These are phyloP conservation scores for Vicia sativa DNA, from an alignment of 306 rosid species.

Conservation along the genomic window DNA sequence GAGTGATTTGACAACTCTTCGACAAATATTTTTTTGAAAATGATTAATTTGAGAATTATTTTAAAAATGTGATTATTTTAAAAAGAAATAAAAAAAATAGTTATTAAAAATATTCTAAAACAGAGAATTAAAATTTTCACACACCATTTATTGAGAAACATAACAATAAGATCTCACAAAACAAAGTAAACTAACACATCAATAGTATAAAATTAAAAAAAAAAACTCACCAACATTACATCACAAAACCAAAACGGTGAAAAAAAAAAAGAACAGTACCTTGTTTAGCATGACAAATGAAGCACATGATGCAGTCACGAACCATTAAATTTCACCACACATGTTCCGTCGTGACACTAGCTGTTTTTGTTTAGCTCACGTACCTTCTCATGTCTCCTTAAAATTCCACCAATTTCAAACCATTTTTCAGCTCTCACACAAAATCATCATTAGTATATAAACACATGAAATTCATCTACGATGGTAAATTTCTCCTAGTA, in stretches of 20 bases:
- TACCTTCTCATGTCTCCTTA: conserved; percentile 55
- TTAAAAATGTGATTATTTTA: too few relatives aligned
- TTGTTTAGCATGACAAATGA: conserved; percentile 31
- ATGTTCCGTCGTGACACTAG: conserved; percentile 32
- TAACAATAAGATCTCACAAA: too few relatives aligned
- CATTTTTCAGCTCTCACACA: conserved; percentile 7
- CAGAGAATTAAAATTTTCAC: too few relatives aligned
- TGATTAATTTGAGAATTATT: too few relatives aligned
- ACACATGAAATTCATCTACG: not conserved
- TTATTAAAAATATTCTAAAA: too few relatives aligned
- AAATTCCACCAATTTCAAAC: conserved; percentile 56
- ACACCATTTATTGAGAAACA: too few relatives aligned
- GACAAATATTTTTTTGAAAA: too few relatives aligned
- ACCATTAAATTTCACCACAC: conserved; percentile 55
- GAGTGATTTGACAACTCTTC: too few relatives aligned
- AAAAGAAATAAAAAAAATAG: too few relatives aligned
- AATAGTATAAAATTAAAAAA: too few relatives aligned
- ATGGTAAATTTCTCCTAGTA: not conserved
- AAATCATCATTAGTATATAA: not conserved
- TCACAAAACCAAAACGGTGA: not conserved
- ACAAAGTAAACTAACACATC: too few relatives aligned
- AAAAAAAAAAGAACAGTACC: conserved; percentile 9
- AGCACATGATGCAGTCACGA: conserved; percentile 40
- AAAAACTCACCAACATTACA: not conserved
- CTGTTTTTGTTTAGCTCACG: conserved; percentile 71